These are phyloP conservation scores for Castanea sativa DNA, from an alignment of 306 rosid genomes.

Conservation along the genomic window DNA sequence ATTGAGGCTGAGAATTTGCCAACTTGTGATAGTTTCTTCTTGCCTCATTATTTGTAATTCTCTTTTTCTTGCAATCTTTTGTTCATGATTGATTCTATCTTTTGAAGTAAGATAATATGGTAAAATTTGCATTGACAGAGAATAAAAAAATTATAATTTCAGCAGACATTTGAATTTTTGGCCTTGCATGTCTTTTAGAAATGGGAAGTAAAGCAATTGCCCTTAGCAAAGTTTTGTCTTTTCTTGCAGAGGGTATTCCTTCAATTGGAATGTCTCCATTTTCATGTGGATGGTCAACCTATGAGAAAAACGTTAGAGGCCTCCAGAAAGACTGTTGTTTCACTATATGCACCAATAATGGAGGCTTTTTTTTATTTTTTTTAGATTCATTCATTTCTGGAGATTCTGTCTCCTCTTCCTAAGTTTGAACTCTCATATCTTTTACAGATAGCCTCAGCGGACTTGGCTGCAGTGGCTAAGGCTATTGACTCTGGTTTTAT, in stretches of 20 bases:
- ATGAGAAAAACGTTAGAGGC: conserved; percentile 59
- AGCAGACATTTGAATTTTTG: not conserved
- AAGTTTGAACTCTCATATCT: conserved; percentile 17
- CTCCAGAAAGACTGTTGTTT: conserved; percentile 13
- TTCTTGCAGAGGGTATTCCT: conserved; percentile 84
- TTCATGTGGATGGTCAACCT: conserved; percentile 88
- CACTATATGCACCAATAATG: conserved; percentile 11
- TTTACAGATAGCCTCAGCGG: conserved; percentile 68
- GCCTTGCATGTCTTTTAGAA: not conserved
- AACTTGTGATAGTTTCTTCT: not conserved
- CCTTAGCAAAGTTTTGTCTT: conserved; percentile 19
- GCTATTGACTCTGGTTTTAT: conserved; percentile 73
- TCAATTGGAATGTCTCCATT: conserved; percentile 91
- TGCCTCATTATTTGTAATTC: not conserved
- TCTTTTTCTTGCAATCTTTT: not conserved
- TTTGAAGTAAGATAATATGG: not conserved
- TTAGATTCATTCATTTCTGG: not conserved
- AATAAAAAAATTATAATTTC: not conserved
- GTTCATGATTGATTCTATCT: not conserved
- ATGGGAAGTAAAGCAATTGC: conserved; percentile 4
- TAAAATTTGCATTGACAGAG: not conserved
- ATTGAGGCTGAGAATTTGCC: not conserved
- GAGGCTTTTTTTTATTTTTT: not conserved
- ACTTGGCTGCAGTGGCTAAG: conserved; percentile 61
- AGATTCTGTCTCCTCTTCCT: conserved; percentile 12